A percentile compares a stretch with the other conserved stretches of the same genome.
phyloP scores from a whole-genome alignment of 768 basidiomycete genomes.

The Piloderma croceum region DNA sequence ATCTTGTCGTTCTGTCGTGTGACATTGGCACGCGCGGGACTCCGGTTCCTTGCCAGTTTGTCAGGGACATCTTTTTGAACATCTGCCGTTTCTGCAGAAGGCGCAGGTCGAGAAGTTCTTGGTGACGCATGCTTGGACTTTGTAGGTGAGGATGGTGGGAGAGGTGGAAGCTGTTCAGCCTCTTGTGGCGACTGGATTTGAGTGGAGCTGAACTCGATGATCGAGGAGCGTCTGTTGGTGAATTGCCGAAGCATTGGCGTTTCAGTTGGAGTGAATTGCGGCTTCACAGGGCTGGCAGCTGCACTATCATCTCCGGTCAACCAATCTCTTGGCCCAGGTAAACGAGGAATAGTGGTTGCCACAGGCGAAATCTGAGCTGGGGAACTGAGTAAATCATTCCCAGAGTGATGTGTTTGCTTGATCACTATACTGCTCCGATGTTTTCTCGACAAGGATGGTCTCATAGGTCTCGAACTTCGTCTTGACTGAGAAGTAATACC shows the following conservation, averaged over 20 bases:
- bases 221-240: conserved; percentile 67
- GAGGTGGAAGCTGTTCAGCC: no score
- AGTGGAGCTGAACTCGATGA: no score
- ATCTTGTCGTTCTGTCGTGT: not conserved
- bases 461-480: no score
- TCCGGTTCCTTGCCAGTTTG: conserved; percentile 48
- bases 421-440: conserved; percentile 45
- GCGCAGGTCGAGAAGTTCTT: conserved; percentile 15
- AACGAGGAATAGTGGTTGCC: no score
- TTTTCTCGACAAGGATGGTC: conserved; percentile 45
- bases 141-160: conserved; percentile 5
- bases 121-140: conserved; percentile 3
- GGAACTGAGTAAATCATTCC: conserved; percentile 5
- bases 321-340: conserved; percentile 50
- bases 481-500: conserved; percentile 18
- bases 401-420: conserved; percentile 26
- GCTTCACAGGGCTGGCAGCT: conserved; percentile 14
- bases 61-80: conserved; percentile 15
- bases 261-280: conserved; percentile 16
- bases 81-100: conserved; percentile 11
- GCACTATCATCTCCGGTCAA: conserved; percentile 63
- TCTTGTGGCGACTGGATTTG: no score
- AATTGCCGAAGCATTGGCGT: conserved; percentile 59
- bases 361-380: no score
- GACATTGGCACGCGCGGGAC: conserved; percentile 7